Conservation (phyloP, 1,284 basidiomycete species). For the Tylopilus orsonianus region DNA sequence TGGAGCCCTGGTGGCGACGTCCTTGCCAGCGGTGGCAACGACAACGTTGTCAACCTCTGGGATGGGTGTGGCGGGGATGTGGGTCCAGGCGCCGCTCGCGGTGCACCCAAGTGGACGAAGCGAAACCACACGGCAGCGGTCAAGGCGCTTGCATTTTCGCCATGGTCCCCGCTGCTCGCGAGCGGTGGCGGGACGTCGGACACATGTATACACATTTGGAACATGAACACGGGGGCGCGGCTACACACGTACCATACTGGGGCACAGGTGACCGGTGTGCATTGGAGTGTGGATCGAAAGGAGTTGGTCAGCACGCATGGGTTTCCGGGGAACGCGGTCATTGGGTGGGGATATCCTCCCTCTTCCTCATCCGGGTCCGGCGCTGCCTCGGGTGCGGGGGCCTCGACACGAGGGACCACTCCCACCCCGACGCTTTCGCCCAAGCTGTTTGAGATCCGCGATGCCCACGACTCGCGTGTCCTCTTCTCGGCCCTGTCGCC, state of each 20-base stretch:
- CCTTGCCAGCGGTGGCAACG: conserved; percentile 93
- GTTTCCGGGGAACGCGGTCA: conserved; percentile 76
- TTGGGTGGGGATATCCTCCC: conserved; percentile 67
- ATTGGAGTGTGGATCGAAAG: conserved; percentile 88
- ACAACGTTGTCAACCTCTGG: conserved; percentile 97
- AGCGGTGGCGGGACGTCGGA: conserved; percentile 95
- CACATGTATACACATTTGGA: conserved; percentile 93
- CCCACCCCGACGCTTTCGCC: conserved; percentile 19
- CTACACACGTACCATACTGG: conserved; percentile 82
- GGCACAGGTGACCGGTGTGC: conserved; percentile 89
- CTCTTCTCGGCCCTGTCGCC: conserved; percentile 85
- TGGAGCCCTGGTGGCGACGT: conserved; percentile 86
- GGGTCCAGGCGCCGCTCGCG: conserved; percentile 50
- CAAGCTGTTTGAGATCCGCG: conserved; percentile 79
- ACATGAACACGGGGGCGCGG: conserved; percentile 85
- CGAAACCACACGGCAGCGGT: conserved; percentile 93
- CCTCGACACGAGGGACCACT: conserved; percentile 17
- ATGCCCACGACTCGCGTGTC: conserved; percentile 89
- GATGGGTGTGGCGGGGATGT: conserved; percentile 78
- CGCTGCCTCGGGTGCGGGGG: conserved; percentile 21
- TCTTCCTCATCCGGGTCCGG: conserved; percentile 43
- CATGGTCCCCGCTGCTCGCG: conserved; percentile 91
- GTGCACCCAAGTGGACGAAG: conserved; percentile 86
- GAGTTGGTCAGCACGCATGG: conserved; percentile 95
- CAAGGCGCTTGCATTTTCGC: conserved; percentile 96